These are phyloP conservation scores for Sugiyamaella neomexicana DNA, from an alignment of 1,139 yeast genomes.

Conservation along the genomic window DNA sequence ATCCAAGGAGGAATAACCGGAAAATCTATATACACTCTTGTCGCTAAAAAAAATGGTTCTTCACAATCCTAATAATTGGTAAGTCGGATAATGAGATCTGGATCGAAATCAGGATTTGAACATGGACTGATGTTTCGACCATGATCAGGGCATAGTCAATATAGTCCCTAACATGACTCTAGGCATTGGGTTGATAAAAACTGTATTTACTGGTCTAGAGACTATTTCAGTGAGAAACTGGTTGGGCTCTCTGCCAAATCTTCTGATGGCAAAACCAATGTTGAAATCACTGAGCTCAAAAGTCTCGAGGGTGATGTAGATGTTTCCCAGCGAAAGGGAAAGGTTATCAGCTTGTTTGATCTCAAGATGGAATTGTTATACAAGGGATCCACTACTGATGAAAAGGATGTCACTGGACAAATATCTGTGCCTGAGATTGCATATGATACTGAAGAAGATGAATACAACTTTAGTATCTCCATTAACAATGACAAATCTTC, in stretches of 20 bases:
- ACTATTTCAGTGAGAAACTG: conserved; percentile 65
- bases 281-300: conserved; percentile 55
- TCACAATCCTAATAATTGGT: conserved; percentile 71
- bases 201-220: conserved; percentile 86
- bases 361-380: conserved; percentile 65
- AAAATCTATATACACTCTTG: background rate
- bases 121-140: background rate
- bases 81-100: conserved; percentile 17
- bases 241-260: conserved; percentile 50
- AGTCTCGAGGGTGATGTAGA: conserved; percentile 93
- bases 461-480: conserved; percentile 77
- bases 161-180: background rate
- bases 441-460: conserved; percentile 85
- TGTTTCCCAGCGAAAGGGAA: conserved; percentile 95
- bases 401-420: conserved; percentile 55
- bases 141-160: background rate
- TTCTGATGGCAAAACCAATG: conserved; percentile 42
- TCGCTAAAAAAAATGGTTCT: conserved; percentile 53
- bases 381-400: conserved; percentile 49
- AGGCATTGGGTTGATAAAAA: conserved; percentile 99
- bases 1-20: background rate
- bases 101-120: background rate
- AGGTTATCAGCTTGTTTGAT: conserved; percentile 89
- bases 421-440: conserved; percentile 89
- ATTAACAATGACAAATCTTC: conserved; percentile 55